Evolutionary conservation across 2,329 filamentous ascomycete species (phyloP), one percentile per base, ranked within the genome.

Genomic region (Colletotrichum acutatum): DNA sequence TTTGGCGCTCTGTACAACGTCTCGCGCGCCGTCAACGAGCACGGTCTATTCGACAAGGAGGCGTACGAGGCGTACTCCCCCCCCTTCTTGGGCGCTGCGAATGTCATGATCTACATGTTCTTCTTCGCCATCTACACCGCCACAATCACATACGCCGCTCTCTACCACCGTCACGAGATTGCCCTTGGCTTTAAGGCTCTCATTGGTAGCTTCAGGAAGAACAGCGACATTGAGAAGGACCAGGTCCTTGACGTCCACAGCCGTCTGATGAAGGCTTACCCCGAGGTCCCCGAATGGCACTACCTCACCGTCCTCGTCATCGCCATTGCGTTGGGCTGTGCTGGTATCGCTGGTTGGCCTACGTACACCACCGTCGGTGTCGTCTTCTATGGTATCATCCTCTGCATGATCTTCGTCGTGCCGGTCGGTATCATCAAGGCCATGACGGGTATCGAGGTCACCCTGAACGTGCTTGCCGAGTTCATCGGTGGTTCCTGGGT

Each of bases 101-200:
- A 86, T 68, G 78, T 87, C n/a, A 80, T 83, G 34, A 82, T 86
- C n/a, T 90, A 89, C 80, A 81, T 87, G 74, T 87, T 86, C 78
- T 89, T 88, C 80, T 90, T 90, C 69, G 86, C 84, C 63, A 85
- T 88, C 34, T 89, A 89, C 75, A 83, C 88, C 0, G 86, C 87
- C 22, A 86, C 85, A 0, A 78, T 90, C 19, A 86, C 85, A 4
- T 88, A 89, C 67, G 85, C 86, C 28, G 76, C 80, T 22, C 82
- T 90, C 1, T 89, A 89, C 78, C 86, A 90, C 76, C 84, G 87
- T 4, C 83, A 85, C 64, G 87, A 89, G 75, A 86, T 90, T 52
- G 76, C 77, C 8, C 84, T 85, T 67, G 87, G 87, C 2, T 86
- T 88, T 80, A 84, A 84, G 76, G 85, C 84, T 46, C 78, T 88